Conservation (phyloP, 148 eudicot species). For the Silene conica region DNA sequence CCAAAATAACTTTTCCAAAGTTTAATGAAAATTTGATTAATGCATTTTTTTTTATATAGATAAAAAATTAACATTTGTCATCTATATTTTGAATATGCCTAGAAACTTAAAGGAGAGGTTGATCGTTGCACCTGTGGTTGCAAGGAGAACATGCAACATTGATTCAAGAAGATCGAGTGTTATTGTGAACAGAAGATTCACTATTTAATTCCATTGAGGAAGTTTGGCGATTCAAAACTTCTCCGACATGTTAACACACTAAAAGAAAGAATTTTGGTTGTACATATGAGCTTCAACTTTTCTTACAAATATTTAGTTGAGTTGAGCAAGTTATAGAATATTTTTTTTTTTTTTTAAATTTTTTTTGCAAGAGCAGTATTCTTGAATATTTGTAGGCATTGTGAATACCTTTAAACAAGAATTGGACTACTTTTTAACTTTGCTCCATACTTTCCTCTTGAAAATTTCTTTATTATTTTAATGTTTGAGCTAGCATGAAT, state of each 20-base stretch:
- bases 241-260: neutral
- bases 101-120: conserved; percentile 48
- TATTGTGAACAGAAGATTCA: neutral
- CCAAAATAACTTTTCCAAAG: no score
- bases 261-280: conserved; percentile 13
- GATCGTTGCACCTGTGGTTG: conserved; percentile 60
- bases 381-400: conserved; percentile 1
- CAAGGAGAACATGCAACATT: conserved; percentile 18
- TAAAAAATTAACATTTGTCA: neutral
- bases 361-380: no score
- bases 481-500: no score
- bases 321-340: neutral
- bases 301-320: neutral
- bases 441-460: no score
- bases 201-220: neutral
- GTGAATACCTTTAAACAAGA: neutral
- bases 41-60: no score
- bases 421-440: neutral
- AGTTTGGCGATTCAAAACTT: conserved; percentile 2
- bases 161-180: neutral
- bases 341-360: no score
- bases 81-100: conserved; percentile 4
- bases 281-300: neutral
- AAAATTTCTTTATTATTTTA: no score
- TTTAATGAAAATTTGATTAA: no score